These are phyloP conservation scores for Talaromyces verruculosus DNA, from an alignment of 2,329 filamentous ascomycete species.

Conservation along the genomic window DNA sequence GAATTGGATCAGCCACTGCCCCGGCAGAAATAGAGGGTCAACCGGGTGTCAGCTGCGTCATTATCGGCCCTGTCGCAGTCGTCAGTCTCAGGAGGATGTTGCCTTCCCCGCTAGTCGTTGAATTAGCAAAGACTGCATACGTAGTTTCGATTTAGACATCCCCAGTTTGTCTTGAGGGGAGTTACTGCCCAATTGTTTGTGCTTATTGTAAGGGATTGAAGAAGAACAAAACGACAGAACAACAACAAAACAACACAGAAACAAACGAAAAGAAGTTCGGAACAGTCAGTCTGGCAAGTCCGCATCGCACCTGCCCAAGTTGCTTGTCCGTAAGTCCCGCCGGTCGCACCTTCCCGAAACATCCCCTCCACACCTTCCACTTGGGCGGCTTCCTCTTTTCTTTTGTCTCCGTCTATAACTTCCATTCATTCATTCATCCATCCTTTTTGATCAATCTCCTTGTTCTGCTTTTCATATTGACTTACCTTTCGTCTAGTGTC, in stretches of 20 bases:
- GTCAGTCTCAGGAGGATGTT: constrained; percentile 1
- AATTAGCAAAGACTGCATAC: not conserved
- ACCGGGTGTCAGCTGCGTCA: constrained; percentile 14
- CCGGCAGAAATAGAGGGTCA: constrained; percentile 12
- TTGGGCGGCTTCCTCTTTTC: not conserved
- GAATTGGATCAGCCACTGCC: constrained; percentile 6
- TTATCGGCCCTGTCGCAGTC: constrained; percentile 5
- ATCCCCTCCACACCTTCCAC: constrained; percentile 4
- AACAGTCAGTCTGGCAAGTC: not conserved
- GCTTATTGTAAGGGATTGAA: not conserved
- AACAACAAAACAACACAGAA: not conserved
- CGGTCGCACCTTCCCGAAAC: constrained; percentile 18
- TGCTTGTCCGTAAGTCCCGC: not conserved
- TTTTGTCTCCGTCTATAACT: not conserved
- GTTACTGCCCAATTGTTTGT: constrained; percentile 1
- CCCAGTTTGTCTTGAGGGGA: not conserved
- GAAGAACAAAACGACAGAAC: not conserved
- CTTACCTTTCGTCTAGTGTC: not conserved
- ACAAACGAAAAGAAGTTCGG: not conserved
- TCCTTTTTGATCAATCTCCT: not conserved
- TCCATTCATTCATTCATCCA: not conserved
- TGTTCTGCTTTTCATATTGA: not conserved
- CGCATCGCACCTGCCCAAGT: not conserved
- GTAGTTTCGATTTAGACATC: not conserved
- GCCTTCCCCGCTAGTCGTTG: constrained; percentile 10